Evolutionary conservation across 2,329 filamentous ascomycete species (phyloP).

Genomic region (Aurifilum marmelostoma): DNA sequence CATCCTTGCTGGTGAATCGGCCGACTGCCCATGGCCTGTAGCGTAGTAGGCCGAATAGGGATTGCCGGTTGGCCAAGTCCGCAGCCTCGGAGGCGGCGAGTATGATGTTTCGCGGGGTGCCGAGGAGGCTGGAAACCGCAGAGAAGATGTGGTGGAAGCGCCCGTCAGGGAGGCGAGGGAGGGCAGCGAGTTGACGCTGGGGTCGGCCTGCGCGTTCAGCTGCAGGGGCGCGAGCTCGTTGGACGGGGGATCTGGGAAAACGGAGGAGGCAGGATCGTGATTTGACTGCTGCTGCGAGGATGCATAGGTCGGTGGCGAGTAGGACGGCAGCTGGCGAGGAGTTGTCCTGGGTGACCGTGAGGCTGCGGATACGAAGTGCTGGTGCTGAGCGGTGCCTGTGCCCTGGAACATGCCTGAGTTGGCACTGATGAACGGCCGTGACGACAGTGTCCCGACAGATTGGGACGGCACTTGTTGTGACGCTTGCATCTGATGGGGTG

Average conservation of each 20-base stretch:
- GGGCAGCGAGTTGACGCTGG: conserved; percentile 41
- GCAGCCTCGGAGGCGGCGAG: conserved; percentile 33
- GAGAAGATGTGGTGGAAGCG: conserved; percentile 25
- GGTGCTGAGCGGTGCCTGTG: conserved; percentile 17
- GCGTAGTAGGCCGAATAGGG: conserved; percentile 53
- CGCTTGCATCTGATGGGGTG: conserved; percentile 30
- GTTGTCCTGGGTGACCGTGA: conserved; percentile 32
- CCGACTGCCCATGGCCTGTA: conserved; percentile 47
- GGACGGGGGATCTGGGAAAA: conserved; percentile 40
- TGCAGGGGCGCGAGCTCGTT: conserved; percentile 51
- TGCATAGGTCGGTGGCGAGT: conserved; percentile 44
- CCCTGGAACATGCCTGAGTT: conserved; percentile 18
- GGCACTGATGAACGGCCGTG: conserved; percentile 31
- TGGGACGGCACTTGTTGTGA: conserved; percentile 30
- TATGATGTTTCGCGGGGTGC: conserved; percentile 28
- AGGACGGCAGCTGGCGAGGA: conserved; percentile 36
- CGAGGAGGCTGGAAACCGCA: conserved; percentile 35
- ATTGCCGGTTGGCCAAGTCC: conserved; percentile 54
- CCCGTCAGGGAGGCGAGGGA: conserved; percentile 48
- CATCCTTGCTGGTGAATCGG: conserved; percentile 52
- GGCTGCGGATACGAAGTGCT: conserved; percentile 24
- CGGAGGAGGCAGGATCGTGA: conserved; percentile 39
- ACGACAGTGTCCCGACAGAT: conserved; percentile 22
- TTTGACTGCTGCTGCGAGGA: conserved; percentile 33
- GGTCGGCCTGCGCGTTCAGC: conserved; percentile 34